Evolutionary conservation across 1,284 basidiomycete species (phyloP), one percentile per base, ranked within the genome.

Genomic region (Cystobasidiaceae sp.): DNA sequence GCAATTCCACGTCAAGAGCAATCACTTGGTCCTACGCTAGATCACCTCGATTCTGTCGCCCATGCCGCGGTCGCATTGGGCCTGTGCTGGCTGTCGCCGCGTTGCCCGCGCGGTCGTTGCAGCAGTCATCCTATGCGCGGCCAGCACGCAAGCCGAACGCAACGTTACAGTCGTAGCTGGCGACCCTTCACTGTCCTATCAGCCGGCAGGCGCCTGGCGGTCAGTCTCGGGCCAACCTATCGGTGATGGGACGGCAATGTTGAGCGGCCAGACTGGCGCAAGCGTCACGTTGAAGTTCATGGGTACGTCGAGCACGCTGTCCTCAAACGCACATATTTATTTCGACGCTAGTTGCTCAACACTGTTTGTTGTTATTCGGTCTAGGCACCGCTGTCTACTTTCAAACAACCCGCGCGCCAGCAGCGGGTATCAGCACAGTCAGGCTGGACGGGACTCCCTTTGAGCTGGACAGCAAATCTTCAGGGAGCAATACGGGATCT

Each of bases 381-480:
- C 9, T 30, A 63, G 60, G 60, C 15, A 63, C 60, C n/a, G 60
- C 50, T n/a, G 44, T 55, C 34, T 63, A 63, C 33, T 63, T 63
- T 30, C 60, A 63, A 41, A 63, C 60, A 23, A 46, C 49, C 21
- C 27, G 41, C 11, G 39, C 60, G 11, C 11, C 19, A 27, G 8
- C 15, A 17, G 33, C 37, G 2, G 60, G 60, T 11, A 28, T 55
- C 17, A 28, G 34, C n/a, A 55, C 50, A 4, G 46, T 63, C 7
- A 28, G 55, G n/a, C 39, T 63, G 25, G 60, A 63, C 33, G 60
- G 50, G 3, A 30, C 50, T 4, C 3, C 50, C 4, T 63, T 63
- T 28, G 23, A 55, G 27, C 25, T 63, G 23, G 51, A 63, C 28
- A 63, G 60, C 49, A 39, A 34, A 13, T 23, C 32, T 32, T n/a